Base-by-base conservation (phyloP, 1,139 yeast genomes). In the Taiozyma sp. region DNA sequence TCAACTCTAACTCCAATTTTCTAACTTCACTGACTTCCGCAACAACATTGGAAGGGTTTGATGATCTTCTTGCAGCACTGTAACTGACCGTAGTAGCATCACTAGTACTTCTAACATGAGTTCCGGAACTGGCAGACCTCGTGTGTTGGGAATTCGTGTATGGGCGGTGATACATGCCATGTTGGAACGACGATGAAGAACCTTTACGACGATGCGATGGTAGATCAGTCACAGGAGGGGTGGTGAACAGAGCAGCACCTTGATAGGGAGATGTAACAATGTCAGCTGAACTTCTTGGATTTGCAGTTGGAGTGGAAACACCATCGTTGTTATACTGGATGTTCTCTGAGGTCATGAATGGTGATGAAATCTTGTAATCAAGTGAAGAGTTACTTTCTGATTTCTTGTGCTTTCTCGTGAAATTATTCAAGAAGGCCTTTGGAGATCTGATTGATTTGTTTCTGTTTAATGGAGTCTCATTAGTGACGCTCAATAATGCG, bases 141-240 rank as follows among this genome's bases (percentile, higher is more conserved):
- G 42, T 35, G 22, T 50, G 53, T 7, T 7, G 41, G 14, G 29
- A 29, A 16, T 46, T 43, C 24, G 45, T 37, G 35, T 47, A 45
- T n/a, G 48, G 47, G 16, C 32, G 48, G 29, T 47, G 48, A 32
- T 48, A 22, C 14, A 21, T 13, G 6, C 22, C 10, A 21, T 16
- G 16, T 40, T 40, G 42, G 16, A 11, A 21, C 21, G 42, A 21
- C 7, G 42, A 35, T 7, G 40, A 8, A 35, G 40, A 35, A 9
- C 22, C 40, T 35, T 35, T 19, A 16, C 40, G 40, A 35, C 34
- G 21, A 37, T 37, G 40, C 21, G 53, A 29, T 44, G 49, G 34
- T 50, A 50, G 8, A 6, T 68, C 62, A 14, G 75, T 76, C 11
- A 76, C 63, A 19, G 80, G 79, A 4, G 81, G 80, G 0, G 80